Conservation (phyloP, 176 grass and related monocot genomes). For the Zoysia japonica region DNA sequence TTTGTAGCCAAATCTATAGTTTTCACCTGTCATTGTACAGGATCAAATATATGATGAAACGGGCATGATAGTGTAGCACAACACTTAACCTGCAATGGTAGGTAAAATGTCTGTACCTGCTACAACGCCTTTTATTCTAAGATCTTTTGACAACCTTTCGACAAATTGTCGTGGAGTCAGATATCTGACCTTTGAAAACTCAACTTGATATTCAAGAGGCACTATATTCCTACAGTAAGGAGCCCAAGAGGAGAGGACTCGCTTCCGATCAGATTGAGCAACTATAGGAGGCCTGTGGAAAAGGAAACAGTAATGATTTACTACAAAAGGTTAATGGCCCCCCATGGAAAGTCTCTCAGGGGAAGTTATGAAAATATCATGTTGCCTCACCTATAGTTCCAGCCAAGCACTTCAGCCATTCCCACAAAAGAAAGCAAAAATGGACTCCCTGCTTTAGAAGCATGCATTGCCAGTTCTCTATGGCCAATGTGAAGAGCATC, state of each 20-base stretch:
- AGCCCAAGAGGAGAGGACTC: slow-evolving; percentile 86
- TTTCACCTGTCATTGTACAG: slow-evolving; percentile 67
- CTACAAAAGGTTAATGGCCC: background rate
- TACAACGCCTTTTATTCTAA: slow-evolving; percentile 85
- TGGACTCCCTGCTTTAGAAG: slow-evolving; percentile 79
- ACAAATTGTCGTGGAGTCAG: slow-evolving; percentile 91
- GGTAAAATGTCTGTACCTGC: slow-evolving; percentile 69
- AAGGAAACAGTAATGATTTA: slow-evolving; percentile 7
- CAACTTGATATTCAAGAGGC: slow-evolving; percentile 79
- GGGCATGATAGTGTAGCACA: background rate
- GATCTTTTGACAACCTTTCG: slow-evolving; percentile 87
- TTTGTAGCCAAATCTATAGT: slow-evolving; percentile 99
- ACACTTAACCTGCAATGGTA: slow-evolving; percentile 27
- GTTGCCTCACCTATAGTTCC: slow-evolving; percentile 74
- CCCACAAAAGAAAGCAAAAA: slow-evolving; percentile 97
- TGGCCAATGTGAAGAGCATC: slow-evolving; percentile 98
- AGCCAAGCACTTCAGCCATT: slow-evolving; percentile 96
- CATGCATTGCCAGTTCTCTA: slow-evolving; percentile 80
- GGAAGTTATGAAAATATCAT: slow-evolving; percentile 12
- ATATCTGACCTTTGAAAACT: slow-evolving; percentile 75
- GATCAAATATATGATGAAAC: slow-evolving; percentile 29
- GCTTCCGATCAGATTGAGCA: slow-evolving; percentile 76
- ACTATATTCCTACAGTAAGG: slow-evolving; percentile 57
- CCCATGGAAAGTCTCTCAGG: background rate
- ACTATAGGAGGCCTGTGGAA: slow-evolving; percentile 79